phyloP scores from a whole-genome alignment of 164 flowering plant genomes.

The Vitis riparia region DNA sequence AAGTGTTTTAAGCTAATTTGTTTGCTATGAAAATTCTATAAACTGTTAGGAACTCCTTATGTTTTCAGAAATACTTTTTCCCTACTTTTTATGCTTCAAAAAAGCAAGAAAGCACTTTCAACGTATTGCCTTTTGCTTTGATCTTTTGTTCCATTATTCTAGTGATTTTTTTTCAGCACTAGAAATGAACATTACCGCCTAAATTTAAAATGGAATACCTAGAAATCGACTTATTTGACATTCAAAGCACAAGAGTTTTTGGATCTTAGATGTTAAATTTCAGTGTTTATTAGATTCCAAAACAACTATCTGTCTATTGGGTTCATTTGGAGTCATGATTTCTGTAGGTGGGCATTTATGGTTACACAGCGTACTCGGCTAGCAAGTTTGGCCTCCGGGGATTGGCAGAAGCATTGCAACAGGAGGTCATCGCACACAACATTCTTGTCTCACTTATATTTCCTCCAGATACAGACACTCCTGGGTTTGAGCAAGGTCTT shows the following conservation, averaged over 20 bases:
- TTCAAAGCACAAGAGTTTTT: too few relatives aligned
- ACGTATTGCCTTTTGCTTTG: too few relatives aligned
- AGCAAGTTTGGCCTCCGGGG: slow-evolving; percentile 90
- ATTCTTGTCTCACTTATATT: slow-evolving; percentile 80
- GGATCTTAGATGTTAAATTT: not conserved
- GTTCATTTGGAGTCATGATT: not conserved
- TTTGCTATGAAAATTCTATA: too few relatives aligned
- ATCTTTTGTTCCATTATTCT: too few relatives aligned
- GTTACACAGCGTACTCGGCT: slow-evolving; percentile 88
- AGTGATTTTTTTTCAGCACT: too few relatives aligned
- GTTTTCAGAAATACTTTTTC: too few relatives aligned
- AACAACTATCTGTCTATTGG: not conserved
- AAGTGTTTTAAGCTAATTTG: not conserved
- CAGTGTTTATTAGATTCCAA: not conserved
- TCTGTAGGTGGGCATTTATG: slow-evolving; percentile 59
- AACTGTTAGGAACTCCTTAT: too few relatives aligned
- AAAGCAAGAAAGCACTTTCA: too few relatives aligned
- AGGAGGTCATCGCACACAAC: slow-evolving; percentile 73
- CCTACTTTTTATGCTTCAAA: too few relatives aligned
- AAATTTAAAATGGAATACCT: too few relatives aligned
- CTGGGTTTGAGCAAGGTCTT: slow-evolving; percentile 77
- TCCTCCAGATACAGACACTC: slow-evolving; percentile 96
- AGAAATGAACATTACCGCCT: too few relatives aligned
- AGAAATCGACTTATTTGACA: too few relatives aligned
- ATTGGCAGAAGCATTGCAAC: slow-evolving; percentile 80